A percentile compares a stretch with the other conserved stretches of the same genome.
Evolutionary conservation across 371 early-diverging fungal species (phyloP).

Genomic region (Furculomyces boomerangus): DNA sequence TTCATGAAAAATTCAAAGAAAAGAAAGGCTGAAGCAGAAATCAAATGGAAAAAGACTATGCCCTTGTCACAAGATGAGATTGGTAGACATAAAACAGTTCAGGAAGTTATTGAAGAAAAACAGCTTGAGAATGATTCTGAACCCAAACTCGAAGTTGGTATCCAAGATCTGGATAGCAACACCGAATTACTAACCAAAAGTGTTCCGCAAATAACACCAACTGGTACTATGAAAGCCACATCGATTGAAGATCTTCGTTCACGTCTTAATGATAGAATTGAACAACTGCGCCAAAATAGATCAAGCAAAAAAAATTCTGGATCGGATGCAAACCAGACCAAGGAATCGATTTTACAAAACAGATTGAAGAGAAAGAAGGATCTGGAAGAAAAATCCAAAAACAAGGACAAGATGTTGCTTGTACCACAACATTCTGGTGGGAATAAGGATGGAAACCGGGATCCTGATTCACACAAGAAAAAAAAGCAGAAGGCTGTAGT

Average conservation of each 20-base stretch:
- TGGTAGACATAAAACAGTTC: constrained; percentile 2
- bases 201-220: neutral
- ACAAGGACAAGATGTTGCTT: constrained; percentile 12
- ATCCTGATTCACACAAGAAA: no score
- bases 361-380: constrained; percentile 60
- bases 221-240: constrained; percentile 15
- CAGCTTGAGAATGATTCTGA: neutral
- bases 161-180: neutral
- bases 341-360: constrained; percentile 53
- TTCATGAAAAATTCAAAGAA: constrained; percentile 24
- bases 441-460: no score
- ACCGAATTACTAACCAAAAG: neutral
- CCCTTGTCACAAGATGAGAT: constrained; percentile 8
- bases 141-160: neutral
- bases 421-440: no score
- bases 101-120: constrained; percentile 1
- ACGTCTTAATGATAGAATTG: constrained; percentile 52
- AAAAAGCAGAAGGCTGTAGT: constrained; percentile 12
- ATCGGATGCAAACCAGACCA: constrained; percentile 30
- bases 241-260: constrained; percentile 45
- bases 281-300: constrained; percentile 42
- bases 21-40: constrained; percentile 1
- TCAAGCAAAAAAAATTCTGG: constrained; percentile 27
- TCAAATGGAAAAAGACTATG: constrained; percentile 7
- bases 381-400: constrained; percentile 46